Percentiles rank a stretch among this genome's conserved stretches.
phyloP scores from a whole-genome alignment of 352 stramenopile genomes.

The Phytophthora brassicae region DNA sequence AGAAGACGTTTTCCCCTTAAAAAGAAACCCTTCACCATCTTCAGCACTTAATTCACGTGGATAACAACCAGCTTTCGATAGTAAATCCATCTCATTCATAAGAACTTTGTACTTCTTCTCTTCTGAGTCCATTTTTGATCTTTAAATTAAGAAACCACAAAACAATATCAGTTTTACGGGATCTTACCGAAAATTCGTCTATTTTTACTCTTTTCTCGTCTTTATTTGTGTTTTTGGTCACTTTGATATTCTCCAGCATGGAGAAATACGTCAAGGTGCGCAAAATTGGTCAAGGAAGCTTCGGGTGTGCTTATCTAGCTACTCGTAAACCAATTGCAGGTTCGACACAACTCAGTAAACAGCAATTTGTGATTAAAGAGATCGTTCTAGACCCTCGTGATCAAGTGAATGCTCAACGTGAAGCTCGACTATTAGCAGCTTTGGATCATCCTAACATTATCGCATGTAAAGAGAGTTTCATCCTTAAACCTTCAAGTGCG shows the following conservation, averaged over 20 bases:
- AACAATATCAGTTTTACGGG: no score
- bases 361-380: constrained; percentile 76
- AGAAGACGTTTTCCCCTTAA: constrained; percentile 21
- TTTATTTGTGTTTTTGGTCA: neutral
- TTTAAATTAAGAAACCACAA: no score
- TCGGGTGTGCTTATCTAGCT: constrained; percentile 66
- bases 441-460: constrained; percentile 88
- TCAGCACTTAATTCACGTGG: constrained; percentile 21
- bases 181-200: no score
- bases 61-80: constrained; percentile 18
- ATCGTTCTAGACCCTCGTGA: constrained; percentile 73
- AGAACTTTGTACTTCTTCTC: constrained; percentile 15
- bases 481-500: constrained; percentile 24
- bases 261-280: constrained; percentile 78
- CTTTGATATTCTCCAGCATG: constrained; percentile 31
- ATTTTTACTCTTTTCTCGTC: constrained; percentile 21
- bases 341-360: constrained; percentile 25
- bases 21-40: constrained; percentile 57
- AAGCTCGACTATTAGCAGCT: constrained; percentile 67
- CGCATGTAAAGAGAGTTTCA: constrained; percentile 75
- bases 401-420: constrained; percentile 50
- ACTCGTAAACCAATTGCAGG: constrained; percentile 33
- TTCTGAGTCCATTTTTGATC: no score
- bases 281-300: constrained; percentile 78
- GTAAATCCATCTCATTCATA: constrained; percentile 3